Conservation (phyloP, 164 flowering plant species). For the Liquidambar formosana region DNA sequence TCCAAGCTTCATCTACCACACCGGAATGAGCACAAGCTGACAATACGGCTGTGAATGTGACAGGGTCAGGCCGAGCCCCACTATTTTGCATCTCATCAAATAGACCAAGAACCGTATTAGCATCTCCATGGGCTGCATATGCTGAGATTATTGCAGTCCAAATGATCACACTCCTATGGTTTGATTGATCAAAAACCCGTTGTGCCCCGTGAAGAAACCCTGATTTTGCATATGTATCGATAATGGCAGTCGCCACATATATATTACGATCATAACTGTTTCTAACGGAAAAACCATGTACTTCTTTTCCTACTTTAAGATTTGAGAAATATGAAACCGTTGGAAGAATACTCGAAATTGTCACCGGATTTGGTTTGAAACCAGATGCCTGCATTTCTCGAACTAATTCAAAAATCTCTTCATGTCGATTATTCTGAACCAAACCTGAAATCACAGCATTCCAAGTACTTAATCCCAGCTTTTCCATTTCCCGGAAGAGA, state of each 20-base stretch:
- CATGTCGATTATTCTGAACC: slow-evolving; percentile 60
- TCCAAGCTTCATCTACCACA: slow-evolving; percentile 53
- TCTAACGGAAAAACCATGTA: slow-evolving; percentile 70
- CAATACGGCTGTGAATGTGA: slow-evolving; percentile 73
- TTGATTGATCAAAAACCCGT: slow-evolving; percentile 43
- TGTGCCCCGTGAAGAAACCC: slow-evolving; percentile 65
- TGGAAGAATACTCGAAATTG: slow-evolving; percentile 77
- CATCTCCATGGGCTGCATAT: slow-evolving; percentile 78
- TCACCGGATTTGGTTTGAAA: slow-evolving; percentile 59
- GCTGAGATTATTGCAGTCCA: slow-evolving; percentile 91
- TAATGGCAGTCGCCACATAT: slow-evolving; percentile 66
- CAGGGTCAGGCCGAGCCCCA: slow-evolving; percentile 63
- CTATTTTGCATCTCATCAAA: slow-evolving; percentile 55
- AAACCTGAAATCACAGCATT: slow-evolving; percentile 77
- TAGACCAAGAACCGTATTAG: slow-evolving; percentile 39
- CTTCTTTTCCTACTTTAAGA: slow-evolving; percentile 56
- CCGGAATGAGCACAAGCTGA: slow-evolving; percentile 82
- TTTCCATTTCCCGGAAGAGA: slow-evolving; percentile 48
- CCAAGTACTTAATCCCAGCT: slow-evolving; percentile 65
- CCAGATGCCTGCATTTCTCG: slow-evolving; percentile 58
- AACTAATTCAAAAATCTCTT: slow-evolving; percentile 39
- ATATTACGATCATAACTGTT: slow-evolving; percentile 44
- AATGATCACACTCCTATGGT: slow-evolving; percentile 51
- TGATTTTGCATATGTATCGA: slow-evolving; percentile 72
- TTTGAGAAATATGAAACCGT: slow-evolving; percentile 51